Conservation (phyloP, 805 yeast species). For the Myxozyma sirexii region DNA sequence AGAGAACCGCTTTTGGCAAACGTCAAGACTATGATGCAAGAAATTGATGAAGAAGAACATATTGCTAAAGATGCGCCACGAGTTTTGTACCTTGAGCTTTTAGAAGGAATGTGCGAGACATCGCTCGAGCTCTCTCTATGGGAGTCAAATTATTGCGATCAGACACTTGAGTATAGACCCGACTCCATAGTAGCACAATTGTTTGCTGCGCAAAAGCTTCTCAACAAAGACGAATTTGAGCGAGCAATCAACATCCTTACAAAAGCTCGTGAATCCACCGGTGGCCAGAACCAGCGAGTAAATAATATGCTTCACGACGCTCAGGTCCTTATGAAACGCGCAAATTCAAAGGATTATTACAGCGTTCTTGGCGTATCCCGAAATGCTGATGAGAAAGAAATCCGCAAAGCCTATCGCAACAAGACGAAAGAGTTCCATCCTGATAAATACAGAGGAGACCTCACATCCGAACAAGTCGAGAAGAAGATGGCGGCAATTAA, state of each 20-base stretch:
- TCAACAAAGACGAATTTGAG: slow-evolving; percentile 35
- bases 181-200: slow-evolving; percentile 39
- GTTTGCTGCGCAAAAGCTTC: slow-evolving; percentile 31
- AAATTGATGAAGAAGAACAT: slow-evolving; percentile 2
- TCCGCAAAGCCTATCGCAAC: slow-evolving; percentile 78
- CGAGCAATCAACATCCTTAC: slow-evolving; percentile 39
- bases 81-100: slow-evolving; percentile 32
- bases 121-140: slow-evolving; percentile 34
- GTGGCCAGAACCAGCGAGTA: slow-evolving; percentile 33
- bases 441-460: slow-evolving; percentile 77
- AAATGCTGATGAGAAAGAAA: slow-evolving; percentile 69
- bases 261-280: slow-evolving; percentile 30
- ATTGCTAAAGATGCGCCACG: slow-evolving; percentile 14
- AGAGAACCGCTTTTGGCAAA: slow-evolving; percentile 27
- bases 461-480: slow-evolving; percentile 70
- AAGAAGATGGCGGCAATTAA: slow-evolving; percentile 87
- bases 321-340: slow-evolving; percentile 40
- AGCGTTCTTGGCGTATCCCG: slow-evolving; percentile 68
- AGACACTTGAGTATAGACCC: slow-evolving; percentile 37
- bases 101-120: slow-evolving; percentile 36
- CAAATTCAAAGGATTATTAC: slow-evolving; percentile 70
- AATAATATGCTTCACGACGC: slow-evolving; percentile 38
- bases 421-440: slow-evolving; percentile 86
- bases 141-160: slow-evolving; percentile 38
- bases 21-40: slow-evolving; percentile 29